Conservation (phyloP, 2,329 filamentous ascomycete species). For the Colletotrichum navitas region DNA sequence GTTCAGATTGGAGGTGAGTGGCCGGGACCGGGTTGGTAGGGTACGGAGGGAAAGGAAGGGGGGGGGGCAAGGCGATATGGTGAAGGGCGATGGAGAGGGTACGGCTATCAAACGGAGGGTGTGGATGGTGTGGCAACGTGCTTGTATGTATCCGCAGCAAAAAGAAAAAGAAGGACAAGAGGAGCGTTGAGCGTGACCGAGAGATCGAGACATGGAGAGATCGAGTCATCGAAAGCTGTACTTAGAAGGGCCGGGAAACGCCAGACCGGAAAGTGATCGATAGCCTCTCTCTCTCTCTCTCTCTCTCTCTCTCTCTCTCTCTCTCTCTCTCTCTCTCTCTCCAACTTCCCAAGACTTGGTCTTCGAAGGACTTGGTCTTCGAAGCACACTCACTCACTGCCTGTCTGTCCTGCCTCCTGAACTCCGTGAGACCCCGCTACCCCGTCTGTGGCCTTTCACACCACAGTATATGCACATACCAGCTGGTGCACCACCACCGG, state of each 20-base stretch:
- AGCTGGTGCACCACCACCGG: conserved; percentile 7
- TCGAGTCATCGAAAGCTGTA: too few species aligned
- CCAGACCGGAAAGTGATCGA: background rate
- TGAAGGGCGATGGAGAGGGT: background rate
- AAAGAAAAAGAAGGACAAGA: background rate
- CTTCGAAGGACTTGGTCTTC: background rate
- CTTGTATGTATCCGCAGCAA: background rate
- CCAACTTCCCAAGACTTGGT: background rate
- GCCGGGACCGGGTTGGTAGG: conserved; percentile 10
- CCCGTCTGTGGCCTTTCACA: background rate
- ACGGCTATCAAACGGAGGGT: background rate
- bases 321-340: too few species aligned
- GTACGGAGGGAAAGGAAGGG: background rate
- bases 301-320: too few species aligned
- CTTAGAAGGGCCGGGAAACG: background rate
- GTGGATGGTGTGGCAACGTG: conserved; percentile 2
- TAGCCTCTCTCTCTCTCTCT: background rate
- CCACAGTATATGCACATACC: background rate
- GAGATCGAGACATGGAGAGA: background rate
- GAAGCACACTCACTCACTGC: too few species aligned
- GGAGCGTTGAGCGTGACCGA: background rate
- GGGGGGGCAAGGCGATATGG: background rate
- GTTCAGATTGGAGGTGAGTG: conserved; percentile 34
- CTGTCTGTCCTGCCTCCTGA: background rate
- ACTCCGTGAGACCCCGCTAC: background rate